Evolutionary conservation across 148 eudicot genomes (phyloP), one percentile per base, ranked within the genome.

Genomic region (Arbutus unedo): DNA sequence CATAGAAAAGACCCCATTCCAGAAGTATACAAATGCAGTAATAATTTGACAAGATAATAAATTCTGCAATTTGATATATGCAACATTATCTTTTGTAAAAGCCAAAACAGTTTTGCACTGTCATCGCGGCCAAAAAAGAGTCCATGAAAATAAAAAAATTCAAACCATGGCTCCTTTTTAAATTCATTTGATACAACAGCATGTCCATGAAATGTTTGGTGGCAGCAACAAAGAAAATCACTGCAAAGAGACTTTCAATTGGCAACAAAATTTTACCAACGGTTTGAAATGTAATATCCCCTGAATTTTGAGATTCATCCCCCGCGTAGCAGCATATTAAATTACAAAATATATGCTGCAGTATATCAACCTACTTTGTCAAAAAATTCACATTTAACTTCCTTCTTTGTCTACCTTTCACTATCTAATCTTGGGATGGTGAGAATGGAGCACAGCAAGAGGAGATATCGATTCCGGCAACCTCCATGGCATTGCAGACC

Each of bases 401-500:
- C 5, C 43, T 21, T 5, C 4, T 31, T 3, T 31, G 70, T 73
- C 56, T 80, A 45, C 59, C 79, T 79, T 31, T 74, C 47, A 59
- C 64, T 60, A 68, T 55, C 53, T 57, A 54, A 76, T 72, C 79
- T 76, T 45, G 79, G 23, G 81, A 68, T 38, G 75, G 50, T 71
- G 81, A 18, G 54, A 62, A 79, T 19, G 88, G 82, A 57, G 81
- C 75, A 83, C 91, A 91, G 82, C 95, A 95, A 3, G 90, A 84
- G 47, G 98, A 91, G 79, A 95, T 88, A 84, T 95, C 94, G 21
- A 95, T 88, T 67, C 92, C 97, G 6, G 98, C 94, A 82, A 93
- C 95, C 88, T 92, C 93, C 98, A 95, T 93, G 74, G 97, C 98
- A 77, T 92, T 87, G 89, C 95, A 88, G 64, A 93, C 98, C 97